Conservation (phyloP, 2,329 filamentous ascomycete genomes). For the Aureobasidium sp. region DNA sequence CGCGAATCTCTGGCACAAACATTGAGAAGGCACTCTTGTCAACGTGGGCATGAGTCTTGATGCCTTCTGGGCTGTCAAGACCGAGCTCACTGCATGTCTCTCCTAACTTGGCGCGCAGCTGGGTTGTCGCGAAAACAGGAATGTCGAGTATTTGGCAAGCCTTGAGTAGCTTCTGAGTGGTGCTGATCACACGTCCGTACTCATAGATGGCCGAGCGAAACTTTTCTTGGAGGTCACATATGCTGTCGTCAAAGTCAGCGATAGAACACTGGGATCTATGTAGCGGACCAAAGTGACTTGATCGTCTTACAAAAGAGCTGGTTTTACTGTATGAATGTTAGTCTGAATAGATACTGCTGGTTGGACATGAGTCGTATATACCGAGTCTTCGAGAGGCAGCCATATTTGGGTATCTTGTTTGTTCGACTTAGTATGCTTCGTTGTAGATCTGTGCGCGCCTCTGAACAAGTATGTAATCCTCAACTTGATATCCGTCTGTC, state of each 20-base stretch:
- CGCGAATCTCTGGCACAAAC: constrained; percentile 62
- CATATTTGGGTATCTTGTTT: neutral
- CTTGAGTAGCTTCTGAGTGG: constrained; percentile 46
- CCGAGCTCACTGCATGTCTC: constrained; percentile 68
- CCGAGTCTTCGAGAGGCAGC: constrained; percentile 19
- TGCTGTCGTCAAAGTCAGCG: constrained; percentile 42
- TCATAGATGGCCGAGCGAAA: constrained; percentile 78
- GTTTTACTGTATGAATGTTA: constrained; percentile 19
- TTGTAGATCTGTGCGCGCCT: neutral
- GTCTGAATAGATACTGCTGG: constrained; percentile 1
- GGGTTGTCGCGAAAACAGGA: constrained; percentile 80
- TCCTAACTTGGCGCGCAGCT: constrained; percentile 72
- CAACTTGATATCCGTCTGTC: neutral
- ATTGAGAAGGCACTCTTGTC: constrained; percentile 94
- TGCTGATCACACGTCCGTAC: constrained; percentile 64
- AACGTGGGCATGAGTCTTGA: constrained; percentile 49
- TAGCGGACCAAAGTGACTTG: neutral
- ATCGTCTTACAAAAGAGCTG: constrained; percentile 20
- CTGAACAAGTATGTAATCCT: neutral
- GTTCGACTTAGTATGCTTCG: neutral
- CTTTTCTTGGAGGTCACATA: constrained; percentile 93
- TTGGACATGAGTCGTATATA: constrained; percentile 5
- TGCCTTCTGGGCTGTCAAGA: constrained; percentile 43
- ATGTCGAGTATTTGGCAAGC: constrained; percentile 53
- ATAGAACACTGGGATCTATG: neutral